Evolutionary conservation across 768 basidiomycete genomes (phyloP).

Genomic region (Tricholoma terreum): DNA sequence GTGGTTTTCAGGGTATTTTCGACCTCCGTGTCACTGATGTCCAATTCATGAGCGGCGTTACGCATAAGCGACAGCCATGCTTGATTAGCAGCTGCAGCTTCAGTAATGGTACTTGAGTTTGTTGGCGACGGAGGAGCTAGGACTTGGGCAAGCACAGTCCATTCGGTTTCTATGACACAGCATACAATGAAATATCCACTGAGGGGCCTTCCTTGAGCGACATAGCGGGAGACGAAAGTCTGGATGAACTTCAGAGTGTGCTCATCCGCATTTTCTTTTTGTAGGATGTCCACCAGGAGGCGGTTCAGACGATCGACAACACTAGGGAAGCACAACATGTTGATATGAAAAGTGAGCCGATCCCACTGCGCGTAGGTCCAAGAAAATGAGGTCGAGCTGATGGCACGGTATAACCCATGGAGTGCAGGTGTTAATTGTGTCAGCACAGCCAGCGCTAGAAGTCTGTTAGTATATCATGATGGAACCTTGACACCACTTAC

Average conservation of each 20-base stretch:
- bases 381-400: conserved; percentile 71
- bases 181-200: conserved; percentile 90
- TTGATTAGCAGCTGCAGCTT: conserved; percentile 81
- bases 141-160: conserved; percentile 80
- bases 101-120: conserved; percentile 34
- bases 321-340: conserved; percentile 58
- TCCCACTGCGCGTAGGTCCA: conserved; percentile 74
- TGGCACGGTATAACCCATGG: conserved; percentile 84
- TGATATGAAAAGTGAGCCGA: conserved; percentile 48
- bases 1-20: conserved; percentile 43
- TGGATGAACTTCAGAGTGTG: conserved; percentile 58
- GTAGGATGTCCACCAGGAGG: conserved; percentile 61
- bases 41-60: conserved; percentile 42
- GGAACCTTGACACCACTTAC: conserved; percentile 37
- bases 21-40: conserved; percentile 36
- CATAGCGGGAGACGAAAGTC: conserved; percentile 73
- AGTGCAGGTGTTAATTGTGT: conserved; percentile 77
- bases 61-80: conserved; percentile 74
- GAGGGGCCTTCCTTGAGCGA: conserved; percentile 70
- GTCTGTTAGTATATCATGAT: conserved; percentile 1
- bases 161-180: conserved; percentile 81
- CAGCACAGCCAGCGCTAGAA: conserved; percentile 64
- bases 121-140: conserved; percentile 35
- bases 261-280: conserved; percentile 46
- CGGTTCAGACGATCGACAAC: conserved; percentile 73